phyloP scores from a whole-genome alignment of 768 basidiomycete species.

The Fistulinella prunicolor region DNA sequence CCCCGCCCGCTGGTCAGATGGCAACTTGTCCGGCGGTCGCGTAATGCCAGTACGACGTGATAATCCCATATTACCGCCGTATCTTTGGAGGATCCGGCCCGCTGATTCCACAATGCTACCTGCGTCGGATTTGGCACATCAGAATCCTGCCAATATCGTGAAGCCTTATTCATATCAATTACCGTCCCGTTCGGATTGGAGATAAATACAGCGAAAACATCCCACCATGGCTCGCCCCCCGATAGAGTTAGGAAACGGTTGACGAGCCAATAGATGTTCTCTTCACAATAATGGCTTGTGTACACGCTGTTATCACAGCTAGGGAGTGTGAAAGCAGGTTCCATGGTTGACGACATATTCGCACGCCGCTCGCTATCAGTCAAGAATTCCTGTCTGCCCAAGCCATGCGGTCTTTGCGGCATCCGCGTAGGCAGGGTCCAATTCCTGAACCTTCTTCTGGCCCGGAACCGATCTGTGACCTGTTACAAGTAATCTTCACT shows the following conservation, averaged over 20 bases:
- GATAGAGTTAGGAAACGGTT: constrained; percentile 37
- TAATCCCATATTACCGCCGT: constrained; percentile 68
- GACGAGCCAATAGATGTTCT: constrained; percentile 64
- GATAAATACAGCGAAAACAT: constrained; percentile 57
- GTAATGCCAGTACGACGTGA: constrained; percentile 62
- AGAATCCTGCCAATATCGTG: neutral
- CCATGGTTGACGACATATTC: constrained; percentile 11
- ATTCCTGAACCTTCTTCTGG: constrained; percentile 9
- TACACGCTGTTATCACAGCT: constrained; percentile 37
- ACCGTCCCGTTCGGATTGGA: constrained; percentile 63
- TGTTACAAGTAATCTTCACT: neutral
- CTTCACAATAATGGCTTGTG: constrained; percentile 68
- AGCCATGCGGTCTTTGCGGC: neutral
- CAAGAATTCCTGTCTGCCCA: neutral
- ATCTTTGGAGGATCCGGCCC: constrained; percentile 34
- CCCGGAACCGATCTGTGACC: constrained; percentile 8
- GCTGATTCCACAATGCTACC: constrained; percentile 69
- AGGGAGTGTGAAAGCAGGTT: constrained; percentile 22
- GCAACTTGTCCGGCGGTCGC: constrained; percentile 17
- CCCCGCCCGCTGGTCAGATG: constrained; percentile 10
- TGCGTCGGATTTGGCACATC: constrained; percentile 25
- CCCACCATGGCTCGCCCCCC: constrained; percentile 39
- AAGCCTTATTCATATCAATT: constrained; percentile 14
- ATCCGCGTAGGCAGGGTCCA: neutral
- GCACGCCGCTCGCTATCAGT: constrained; percentile 17